These are phyloP conservation scores for Hanseniaspora lachancei DNA, from an alignment of 805 yeast species.

Conservation along the genomic window DNA sequence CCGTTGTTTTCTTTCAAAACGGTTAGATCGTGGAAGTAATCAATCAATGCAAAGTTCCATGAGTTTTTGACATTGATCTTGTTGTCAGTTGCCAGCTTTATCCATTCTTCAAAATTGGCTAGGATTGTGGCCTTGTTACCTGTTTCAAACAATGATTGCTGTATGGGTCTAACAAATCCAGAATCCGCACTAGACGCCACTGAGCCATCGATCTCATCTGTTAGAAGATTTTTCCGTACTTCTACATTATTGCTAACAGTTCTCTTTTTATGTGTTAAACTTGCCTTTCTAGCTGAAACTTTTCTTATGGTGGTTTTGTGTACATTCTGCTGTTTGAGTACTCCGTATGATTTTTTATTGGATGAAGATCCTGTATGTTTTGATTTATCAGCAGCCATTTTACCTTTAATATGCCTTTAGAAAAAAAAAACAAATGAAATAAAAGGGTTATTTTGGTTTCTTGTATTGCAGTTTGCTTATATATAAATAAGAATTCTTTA, in stretches of 20 bases:
- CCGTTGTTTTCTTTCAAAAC: slow-evolving; percentile 53
- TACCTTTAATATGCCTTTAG: not conserved
- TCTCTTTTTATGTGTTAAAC: not conserved
- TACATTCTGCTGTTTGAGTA: not conserved
- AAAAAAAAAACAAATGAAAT: too few species aligned
- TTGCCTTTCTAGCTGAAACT: slow-evolving; percentile 1
- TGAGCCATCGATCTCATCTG: not conserved
- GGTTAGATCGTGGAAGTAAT: slow-evolving; percentile 75
- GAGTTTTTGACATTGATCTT: slow-evolving; percentile 74
- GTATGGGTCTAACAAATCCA: not conserved
- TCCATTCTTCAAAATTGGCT: slow-evolving; percentile 65
- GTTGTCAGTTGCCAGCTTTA: slow-evolving; percentile 68
- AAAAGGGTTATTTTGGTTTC: too few species aligned
- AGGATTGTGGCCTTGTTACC: slow-evolving; percentile 31
- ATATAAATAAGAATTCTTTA: too few species aligned
- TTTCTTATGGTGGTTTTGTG: slow-evolving; percentile 9
- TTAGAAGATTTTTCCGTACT: slow-evolving; percentile 6
- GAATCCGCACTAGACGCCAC: not conserved
- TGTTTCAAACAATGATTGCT: slow-evolving; percentile 16
- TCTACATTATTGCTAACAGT: not conserved
- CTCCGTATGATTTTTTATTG: not conserved
- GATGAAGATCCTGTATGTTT: not conserved
- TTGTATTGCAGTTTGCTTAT: too few species aligned
- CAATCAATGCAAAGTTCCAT: slow-evolving; percentile 85
- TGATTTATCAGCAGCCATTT: not conserved